These are phyloP conservation scores for Phaffia tasmanica DNA, from an alignment of 768 basidiomycete species.

Conservation along the genomic window DNA sequence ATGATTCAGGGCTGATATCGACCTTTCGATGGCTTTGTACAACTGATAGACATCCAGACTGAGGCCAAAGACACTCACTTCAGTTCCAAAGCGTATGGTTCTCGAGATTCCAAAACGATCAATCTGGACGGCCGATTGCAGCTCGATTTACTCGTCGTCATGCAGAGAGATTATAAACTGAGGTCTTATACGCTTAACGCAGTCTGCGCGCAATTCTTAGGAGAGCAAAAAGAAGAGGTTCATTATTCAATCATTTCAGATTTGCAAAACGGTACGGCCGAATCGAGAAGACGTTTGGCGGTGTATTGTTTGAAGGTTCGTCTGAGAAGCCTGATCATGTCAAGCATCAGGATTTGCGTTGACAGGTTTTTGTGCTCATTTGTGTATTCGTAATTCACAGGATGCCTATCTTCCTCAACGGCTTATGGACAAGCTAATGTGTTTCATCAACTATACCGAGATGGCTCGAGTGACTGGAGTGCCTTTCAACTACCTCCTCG, in stretches of 20 bases:
- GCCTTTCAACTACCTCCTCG: conserved; percentile 88
- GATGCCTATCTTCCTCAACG: conserved; percentile 97
- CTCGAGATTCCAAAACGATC: conserved; percentile 91
- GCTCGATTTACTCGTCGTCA: conserved; percentile 89
- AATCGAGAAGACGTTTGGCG: conserved; percentile 80
- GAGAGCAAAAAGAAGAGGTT: conserved; percentile 98
- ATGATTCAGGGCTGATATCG: conserved; percentile 9
- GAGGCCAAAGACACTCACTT: conserved; percentile 90
- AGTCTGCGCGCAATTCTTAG: conserved; percentile 92
- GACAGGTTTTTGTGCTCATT: neutral
- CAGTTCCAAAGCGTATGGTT: conserved; percentile 93
- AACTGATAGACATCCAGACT: conserved; percentile 54
- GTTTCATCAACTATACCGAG: conserved; percentile 94
- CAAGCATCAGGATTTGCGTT: no score
- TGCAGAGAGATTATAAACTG: conserved; percentile 96
- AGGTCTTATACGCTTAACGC: conserved; percentile 96
- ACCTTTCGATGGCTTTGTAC: neutral
- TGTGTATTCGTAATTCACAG: conserved; percentile 40
- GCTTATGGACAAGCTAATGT: conserved; percentile 95
- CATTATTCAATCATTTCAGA: conserved; percentile 98
- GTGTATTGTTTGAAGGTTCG: conserved; percentile 93
- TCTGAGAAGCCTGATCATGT: neutral
- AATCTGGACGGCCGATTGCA: conserved; percentile 82
- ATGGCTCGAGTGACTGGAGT: conserved; percentile 99
- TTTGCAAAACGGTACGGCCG: conserved; percentile 88